Evolutionary conservation across 495 filamentous ascomycete genomes (phyloP).

Genomic region (Aspergillus taichungensis): DNA sequence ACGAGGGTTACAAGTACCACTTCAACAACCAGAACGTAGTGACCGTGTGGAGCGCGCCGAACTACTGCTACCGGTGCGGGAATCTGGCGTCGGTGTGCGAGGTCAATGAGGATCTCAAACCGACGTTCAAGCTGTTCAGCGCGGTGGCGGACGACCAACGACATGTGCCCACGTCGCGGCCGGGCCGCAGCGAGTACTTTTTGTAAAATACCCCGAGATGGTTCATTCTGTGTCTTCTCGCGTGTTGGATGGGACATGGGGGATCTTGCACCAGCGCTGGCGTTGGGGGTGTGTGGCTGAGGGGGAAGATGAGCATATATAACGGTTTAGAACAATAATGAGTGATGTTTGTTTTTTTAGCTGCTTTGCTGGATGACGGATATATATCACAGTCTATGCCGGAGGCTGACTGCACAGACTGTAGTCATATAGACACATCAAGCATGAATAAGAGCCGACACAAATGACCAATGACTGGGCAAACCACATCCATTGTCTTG

Average conservation of each 20-base stretch:
- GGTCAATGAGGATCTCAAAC: slow-evolving; percentile 71
- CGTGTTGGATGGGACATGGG: slow-evolving; percentile 1
- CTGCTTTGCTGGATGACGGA: neutral
- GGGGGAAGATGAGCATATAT: slow-evolving; percentile 26
- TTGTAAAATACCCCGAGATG: slow-evolving; percentile 46
- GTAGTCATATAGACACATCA: neutral
- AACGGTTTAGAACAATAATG: slow-evolving; percentile 28
- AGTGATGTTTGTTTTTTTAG: slow-evolving; percentile 16
- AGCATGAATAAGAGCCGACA: too few relatives aligned
- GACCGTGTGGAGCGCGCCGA: slow-evolving; percentile 98
- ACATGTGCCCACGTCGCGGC: slow-evolving; percentile 72
- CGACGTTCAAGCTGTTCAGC: slow-evolving; percentile 88
- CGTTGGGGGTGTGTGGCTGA: slow-evolving; percentile 22
- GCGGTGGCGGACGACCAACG: slow-evolving; percentile 89
- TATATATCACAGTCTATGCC: too few relatives aligned
- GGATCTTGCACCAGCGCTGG: slow-evolving; percentile 29
- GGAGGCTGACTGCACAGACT: too few relatives aligned
- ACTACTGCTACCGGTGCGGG: slow-evolving; percentile 98
- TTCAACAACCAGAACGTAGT: slow-evolving; percentile 93
- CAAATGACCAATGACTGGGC: too few relatives aligned
- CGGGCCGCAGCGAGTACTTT: slow-evolving; percentile 89
- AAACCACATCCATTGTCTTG: too few relatives aligned
- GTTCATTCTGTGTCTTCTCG: neutral
- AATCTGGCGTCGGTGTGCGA: slow-evolving; percentile 98
- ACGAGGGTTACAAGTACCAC: slow-evolving; percentile 98